phyloP scores from a whole-genome alignment of 2,329 filamentous ascomycete species.

The Albifimbria verrucaria region DNA sequence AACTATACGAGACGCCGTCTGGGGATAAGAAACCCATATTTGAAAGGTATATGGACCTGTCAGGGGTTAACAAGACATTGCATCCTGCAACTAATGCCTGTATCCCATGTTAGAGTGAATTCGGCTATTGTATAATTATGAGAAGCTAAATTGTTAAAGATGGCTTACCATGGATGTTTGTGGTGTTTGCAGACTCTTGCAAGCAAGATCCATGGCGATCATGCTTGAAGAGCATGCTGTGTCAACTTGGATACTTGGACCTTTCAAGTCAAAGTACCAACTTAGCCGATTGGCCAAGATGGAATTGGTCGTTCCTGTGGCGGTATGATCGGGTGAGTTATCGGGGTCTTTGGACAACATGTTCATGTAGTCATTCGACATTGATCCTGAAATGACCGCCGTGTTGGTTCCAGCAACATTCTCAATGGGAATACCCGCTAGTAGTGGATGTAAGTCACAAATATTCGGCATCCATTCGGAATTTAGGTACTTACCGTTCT shows the following conservation, averaged over 20 bases:
- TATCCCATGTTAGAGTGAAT: background rate
- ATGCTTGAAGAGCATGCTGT: conserved; percentile 30
- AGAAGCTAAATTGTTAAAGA: background rate
- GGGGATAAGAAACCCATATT: conserved; percentile 14
- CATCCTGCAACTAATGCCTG: conserved; percentile 20
- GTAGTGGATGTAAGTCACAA: no score
- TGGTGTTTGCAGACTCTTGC: conserved; percentile 13
- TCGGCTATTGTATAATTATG: background rate
- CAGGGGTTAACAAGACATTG: conserved; percentile 16
- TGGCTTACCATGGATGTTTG: conserved; percentile 13
- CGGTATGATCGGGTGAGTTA: conserved; percentile 23
- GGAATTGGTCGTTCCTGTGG: conserved; percentile 23
- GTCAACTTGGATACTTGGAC: conserved; percentile 27
- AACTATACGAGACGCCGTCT: conserved; percentile 26
- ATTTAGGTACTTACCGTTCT: background rate
- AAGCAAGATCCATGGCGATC: conserved; percentile 23
- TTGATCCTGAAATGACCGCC: conserved; percentile 32
- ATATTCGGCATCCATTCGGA: background rate
- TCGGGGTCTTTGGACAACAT: conserved; percentile 18
- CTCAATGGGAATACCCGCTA: conserved; percentile 11
- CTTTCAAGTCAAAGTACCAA: conserved; percentile 32
- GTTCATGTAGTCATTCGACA: conserved; percentile 29
- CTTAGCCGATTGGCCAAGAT: conserved; percentile 32
- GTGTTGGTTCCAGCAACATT: conserved; percentile 23
- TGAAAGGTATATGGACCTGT: conserved; percentile 8